These are phyloP conservation scores for Colletotrichum somersetense DNA, from an alignment of 2,329 filamentous ascomycete species.

Conservation along the genomic window DNA sequence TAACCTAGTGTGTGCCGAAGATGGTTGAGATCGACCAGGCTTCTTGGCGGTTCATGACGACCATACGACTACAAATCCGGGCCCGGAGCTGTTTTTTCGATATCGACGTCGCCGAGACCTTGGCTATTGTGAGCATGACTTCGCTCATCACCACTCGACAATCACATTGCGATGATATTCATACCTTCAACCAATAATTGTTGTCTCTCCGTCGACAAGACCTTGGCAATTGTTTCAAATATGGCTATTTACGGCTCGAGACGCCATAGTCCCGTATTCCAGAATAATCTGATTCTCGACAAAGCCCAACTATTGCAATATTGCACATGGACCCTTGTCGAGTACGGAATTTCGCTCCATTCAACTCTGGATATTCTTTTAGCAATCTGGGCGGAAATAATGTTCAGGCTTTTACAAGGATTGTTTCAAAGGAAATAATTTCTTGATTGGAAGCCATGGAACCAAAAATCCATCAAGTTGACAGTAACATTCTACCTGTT, in stretches of 20 bases:
- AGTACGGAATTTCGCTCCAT: slow-evolving; percentile 15
- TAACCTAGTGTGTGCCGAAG: slow-evolving; percentile 23
- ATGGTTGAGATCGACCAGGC: slow-evolving; percentile 28
- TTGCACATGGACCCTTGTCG: not conserved
- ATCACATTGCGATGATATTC: not conserved
- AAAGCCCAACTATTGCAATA: not conserved
- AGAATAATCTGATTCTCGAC: not conserved
- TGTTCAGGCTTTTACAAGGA: not conserved
- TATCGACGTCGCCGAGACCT: slow-evolving; percentile 31
- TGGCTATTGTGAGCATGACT: slow-evolving; percentile 16
- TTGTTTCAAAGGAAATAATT: not conserved
- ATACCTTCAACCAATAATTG: slow-evolving; percentile 6
- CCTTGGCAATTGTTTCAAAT: slow-evolving; percentile 31
- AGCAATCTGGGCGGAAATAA: not conserved
- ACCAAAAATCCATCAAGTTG: not conserved
- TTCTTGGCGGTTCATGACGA: slow-evolving; percentile 5
- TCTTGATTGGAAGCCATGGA: not conserved
- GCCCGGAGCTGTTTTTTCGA: not conserved
- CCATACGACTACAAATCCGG: not conserved
- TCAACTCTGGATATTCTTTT: not conserved
- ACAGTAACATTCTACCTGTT: not conserved
- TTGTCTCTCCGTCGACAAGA: slow-evolving; percentile 22
- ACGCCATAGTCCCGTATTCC: not conserved
- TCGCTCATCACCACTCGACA: slow-evolving; percentile 24
- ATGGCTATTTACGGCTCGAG: slow-evolving; percentile 9